Conservation (phyloP, 1,284 basidiomycete species). For the Lignosus rhinocerotis region DNA sequence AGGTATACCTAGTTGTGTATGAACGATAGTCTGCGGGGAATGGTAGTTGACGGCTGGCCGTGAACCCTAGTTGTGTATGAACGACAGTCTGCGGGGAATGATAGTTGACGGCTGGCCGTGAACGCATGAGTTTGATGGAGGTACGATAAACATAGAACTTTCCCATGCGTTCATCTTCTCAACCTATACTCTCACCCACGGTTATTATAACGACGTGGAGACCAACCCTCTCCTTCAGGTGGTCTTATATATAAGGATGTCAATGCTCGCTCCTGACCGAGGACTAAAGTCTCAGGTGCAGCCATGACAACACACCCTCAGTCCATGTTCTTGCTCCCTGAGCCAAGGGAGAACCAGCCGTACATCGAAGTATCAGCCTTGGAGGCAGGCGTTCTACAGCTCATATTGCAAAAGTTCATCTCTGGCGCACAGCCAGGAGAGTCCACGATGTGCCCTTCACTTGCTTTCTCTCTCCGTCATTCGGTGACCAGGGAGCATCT, state of each 20-base stretch:
- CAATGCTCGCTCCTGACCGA: neutral
- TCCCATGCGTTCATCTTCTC: neutral
- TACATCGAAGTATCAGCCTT: conserved; percentile 52
- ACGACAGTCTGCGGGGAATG: no score
- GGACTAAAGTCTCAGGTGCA: neutral
- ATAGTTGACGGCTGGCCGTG: neutral
- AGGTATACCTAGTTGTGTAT: no score
- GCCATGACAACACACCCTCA: neutral
- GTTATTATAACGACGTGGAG: neutral
- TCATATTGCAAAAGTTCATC: conserved; percentile 40
- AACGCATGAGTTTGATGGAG: neutral
- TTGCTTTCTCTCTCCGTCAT: conserved; percentile 51
- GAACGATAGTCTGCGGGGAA: no score
- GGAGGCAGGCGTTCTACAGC: conserved; percentile 44
- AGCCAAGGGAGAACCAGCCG: conserved; percentile 33
- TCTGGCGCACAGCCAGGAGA: conserved; percentile 34
- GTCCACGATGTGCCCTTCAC: conserved; percentile 37
- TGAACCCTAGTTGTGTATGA: neutral
- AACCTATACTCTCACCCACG: neutral
- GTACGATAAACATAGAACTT: neutral
- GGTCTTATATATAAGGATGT: neutral
- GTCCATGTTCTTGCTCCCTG: neutral
- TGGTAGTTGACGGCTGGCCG: neutral
- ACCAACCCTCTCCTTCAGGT: neutral
- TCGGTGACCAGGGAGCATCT: conserved; percentile 40